Base-by-base conservation (phyloP, 768 basidiomycete species). In the Amanita pseudoporphyria region DNA sequence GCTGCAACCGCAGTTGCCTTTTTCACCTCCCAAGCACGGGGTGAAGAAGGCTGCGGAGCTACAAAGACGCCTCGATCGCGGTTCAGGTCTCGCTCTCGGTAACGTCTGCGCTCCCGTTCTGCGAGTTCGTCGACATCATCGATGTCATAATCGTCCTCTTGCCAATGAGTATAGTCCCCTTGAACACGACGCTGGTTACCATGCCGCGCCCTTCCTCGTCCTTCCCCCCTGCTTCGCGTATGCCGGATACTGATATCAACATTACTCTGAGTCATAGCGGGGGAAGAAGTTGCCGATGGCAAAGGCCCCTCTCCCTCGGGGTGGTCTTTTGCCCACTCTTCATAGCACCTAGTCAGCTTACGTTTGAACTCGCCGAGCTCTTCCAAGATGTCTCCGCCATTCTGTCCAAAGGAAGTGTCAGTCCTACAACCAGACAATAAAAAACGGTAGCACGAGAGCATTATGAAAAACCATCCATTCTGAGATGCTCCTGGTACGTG, bases 311-410 rank as follows among this genome's bases (percentile, higher is more conserved):
- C 45, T 26, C 64, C 66, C 42, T 73, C 66, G 6, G 71, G 69
- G 53, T 78, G 66, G 33, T 66, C 64, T 32, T 64, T 63, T 9
- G 65, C 59, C 82, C 83, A 87, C 44, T 71, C 67, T 45, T 84
- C 82, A 54, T 78, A 80, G 13, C 81, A 74, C 37, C 78, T 74
- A 38, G 84, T 74, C 6, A 90, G 72, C 3, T 67, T 57, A 7
- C 77, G 76, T 52, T 87, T 88, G 47, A 91, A 69, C 21, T 77
- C 71, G 42, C 78, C 69, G 28, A 91, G 76, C 54, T 71, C 72
- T 52, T 78, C 73, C 39, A 90, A 73, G 45, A 89, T 84, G 49
- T 85, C 76, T 59, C 86, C 79, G 14, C 86, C 86, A 48, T 87
- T 84, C 84, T 87, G 62, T 55, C 52, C 26, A 32, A 14, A 31